Percentiles rank a stretch among this genome's conserved stretches.
These are phyloP conservation scores for Leucocoprinus sp. DNA, from an alignment of 768 basidiomycete genomes.

Conservation along the genomic window DNA sequence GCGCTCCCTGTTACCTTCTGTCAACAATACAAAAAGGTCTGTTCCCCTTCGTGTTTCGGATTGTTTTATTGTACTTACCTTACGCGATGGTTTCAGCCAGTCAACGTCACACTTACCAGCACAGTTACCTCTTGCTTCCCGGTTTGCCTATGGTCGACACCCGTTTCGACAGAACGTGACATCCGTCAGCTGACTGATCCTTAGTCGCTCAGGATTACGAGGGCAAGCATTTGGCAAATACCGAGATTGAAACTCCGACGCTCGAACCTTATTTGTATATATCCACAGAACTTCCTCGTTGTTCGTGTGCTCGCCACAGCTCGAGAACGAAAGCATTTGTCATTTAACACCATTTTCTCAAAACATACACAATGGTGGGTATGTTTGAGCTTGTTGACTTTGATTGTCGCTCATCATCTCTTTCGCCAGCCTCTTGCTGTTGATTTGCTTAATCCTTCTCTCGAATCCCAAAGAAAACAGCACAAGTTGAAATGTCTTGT, in stretches of 20 bases:
- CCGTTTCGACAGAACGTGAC: no score
- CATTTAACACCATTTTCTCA: slow-evolving; percentile 14
- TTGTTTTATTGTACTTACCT: background rate
- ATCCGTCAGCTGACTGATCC: background rate
- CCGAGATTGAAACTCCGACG: slow-evolving; percentile 21
- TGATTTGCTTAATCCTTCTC: slow-evolving; percentile 95
- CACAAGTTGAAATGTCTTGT: slow-evolving; percentile 99
- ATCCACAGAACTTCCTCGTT: slow-evolving; percentile 33
- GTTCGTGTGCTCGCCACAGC: slow-evolving; percentile 22
- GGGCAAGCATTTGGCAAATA: slow-evolving; percentile 5
- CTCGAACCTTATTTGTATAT: slow-evolving; percentile 31
- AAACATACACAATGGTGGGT: slow-evolving; percentile 28
- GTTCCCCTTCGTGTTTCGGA: slow-evolving; percentile 11
- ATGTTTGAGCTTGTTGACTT: no score
- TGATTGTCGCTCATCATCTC: background rate
- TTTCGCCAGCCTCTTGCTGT: slow-evolving; percentile 78
- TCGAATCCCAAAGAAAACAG: slow-evolving; percentile 75
- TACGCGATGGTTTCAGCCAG: background rate
- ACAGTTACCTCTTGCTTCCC: background rate
- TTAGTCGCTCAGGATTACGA: no score
- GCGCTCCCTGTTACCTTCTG: slow-evolving; percentile 12
- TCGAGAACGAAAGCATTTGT: slow-evolving; percentile 24
- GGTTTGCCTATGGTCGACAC: no score
- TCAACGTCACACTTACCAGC: background rate
- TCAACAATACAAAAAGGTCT: slow-evolving; percentile 14